Evolutionary conservation across 2,329 filamentous ascomycete genomes (phyloP).

Genomic region (Ceratocystis alfenasii): DNA sequence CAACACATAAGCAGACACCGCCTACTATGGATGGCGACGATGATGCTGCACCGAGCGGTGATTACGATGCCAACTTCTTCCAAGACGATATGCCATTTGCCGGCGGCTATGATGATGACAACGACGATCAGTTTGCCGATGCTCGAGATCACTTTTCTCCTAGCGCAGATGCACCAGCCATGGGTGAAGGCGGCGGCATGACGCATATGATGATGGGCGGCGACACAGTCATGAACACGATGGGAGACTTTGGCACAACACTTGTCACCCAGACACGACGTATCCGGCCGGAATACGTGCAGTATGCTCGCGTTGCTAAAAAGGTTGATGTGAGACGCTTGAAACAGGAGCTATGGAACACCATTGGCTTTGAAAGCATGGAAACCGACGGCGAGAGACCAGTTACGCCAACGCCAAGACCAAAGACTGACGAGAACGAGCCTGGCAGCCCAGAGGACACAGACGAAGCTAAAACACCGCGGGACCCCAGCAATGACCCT

Average conservation of each 20-base stretch:
- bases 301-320: slow-evolving; percentile 58
- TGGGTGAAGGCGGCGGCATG: slow-evolving; percentile 36
- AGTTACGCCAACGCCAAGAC: slow-evolving; percentile 27
- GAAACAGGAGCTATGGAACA: slow-evolving; percentile 60
- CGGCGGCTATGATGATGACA: slow-evolving; percentile 52
- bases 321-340: slow-evolving; percentile 57
- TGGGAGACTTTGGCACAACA: slow-evolving; percentile 50
- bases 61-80: slow-evolving; percentile 97
- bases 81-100: slow-evolving; percentile 69
- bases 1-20: slow-evolving; percentile 50
- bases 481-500: slow-evolving; percentile 31
- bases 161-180: slow-evolving; percentile 40
- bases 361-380: slow-evolving; percentile 45
- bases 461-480: slow-evolving; percentile 27
- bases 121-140: slow-evolving; percentile 65
- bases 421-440: slow-evolving; percentile 10
- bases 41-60: slow-evolving; percentile 50
- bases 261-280: slow-evolving; percentile 53
- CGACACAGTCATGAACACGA: slow-evolving; percentile 37
- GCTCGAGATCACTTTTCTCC: slow-evolving; percentile 69
- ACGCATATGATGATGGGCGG: slow-evolving; percentile 41
- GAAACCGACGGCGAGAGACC: slow-evolving; percentile 29
- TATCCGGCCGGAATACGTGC: slow-evolving; percentile 55
- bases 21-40: slow-evolving; percentile 38
- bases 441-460: not conserved